Conservation (phyloP, 495 filamentous ascomycete genomes). For the Parathielavia hyrcaniae region DNA sequence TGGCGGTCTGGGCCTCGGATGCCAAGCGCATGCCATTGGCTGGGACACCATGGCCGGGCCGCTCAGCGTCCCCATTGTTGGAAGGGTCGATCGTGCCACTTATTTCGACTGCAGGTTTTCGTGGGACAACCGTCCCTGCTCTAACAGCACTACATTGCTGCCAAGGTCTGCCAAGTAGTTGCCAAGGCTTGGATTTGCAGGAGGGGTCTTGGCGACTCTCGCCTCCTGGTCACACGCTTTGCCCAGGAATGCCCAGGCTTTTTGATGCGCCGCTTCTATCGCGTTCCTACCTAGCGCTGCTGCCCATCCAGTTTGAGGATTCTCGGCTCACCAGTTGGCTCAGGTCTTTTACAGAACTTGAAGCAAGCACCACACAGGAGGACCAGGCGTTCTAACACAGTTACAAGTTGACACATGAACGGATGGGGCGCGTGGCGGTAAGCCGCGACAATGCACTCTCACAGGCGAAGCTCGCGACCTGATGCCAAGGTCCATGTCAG, state of each 20-base stretch:
- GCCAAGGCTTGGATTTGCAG: constrained; percentile 35
- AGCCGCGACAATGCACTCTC: background rate
- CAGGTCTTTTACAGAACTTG: no score
- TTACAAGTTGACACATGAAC: no score
- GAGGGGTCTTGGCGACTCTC: constrained; percentile 26
- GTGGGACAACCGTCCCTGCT: background rate
- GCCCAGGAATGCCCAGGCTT: constrained; percentile 12
- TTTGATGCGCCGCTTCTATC: background rate
- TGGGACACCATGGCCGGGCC: constrained; percentile 14
- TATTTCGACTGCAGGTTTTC: background rate
- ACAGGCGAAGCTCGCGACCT: background rate
- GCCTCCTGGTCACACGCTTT: constrained; percentile 26
- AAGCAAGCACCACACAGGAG: no score
- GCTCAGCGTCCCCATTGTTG: constrained; percentile 25
- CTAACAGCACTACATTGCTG: constrained; percentile 25
- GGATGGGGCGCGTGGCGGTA: no score
- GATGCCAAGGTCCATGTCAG: constrained; percentile 9
- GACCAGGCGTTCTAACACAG: no score
- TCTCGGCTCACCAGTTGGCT: constrained; percentile 3
- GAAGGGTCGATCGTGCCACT: background rate
- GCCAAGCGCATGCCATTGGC: constrained; percentile 28
- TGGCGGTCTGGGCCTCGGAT: constrained; percentile 37
- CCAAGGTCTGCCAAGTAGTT: constrained; percentile 29
- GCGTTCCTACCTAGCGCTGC: constrained; percentile 5
- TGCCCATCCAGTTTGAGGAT: constrained; percentile 11